Evolutionary conservation across 305 asterid genomes (phyloP), one percentile per base, ranked within the genome.

Genomic region (Striga hermonthica): DNA sequence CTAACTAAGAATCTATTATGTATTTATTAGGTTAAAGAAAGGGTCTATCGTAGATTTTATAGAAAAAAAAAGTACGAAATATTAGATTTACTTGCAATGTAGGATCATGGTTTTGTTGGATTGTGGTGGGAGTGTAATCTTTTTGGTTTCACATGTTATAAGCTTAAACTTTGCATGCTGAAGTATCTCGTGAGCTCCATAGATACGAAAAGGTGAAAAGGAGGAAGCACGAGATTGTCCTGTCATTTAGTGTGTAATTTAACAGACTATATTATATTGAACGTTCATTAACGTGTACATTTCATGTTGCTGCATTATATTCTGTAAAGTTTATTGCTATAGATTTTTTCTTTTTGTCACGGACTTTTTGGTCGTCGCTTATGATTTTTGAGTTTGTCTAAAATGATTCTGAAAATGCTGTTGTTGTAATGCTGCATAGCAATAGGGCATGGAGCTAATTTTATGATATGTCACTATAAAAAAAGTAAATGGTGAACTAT

Each of bases 321-420:
- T 58, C 15, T n/a, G 44, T 28, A 56, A 59, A 13, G 61, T 34
- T 41, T 41, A 22, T 22, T 22, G 47, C 47, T 41, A 41, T 41
- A 41, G 47, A 41, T 41, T 41, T 10, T 41, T 41, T 41, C 1
- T 22, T 22, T 22, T 22, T 22, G 31, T 22, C 31, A 22, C 31
- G 31, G 31, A 22, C 1, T 22, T 22, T 22, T 22, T 22, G 31
- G 31, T 22, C 31, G 31, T 22, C 11, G 3, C 1, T 60, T 13
- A 15, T 39, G 8, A 12, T 10, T 45, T 10, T 60, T 12, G 37
- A 11, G 37, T 54, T 10, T 34, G 57, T 47, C 28, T 36, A 36
- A 43, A 62, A 7, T 40, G 56, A 4, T 22, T 47, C 7, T 43
- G 55, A 64, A 12, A 64, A 39, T 36, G 65, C n/a, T n/a, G n/a